Evolutionary conservation across 352 stramenopile species (phyloP).

Genomic region (Saprolegnia diclina): DNA sequence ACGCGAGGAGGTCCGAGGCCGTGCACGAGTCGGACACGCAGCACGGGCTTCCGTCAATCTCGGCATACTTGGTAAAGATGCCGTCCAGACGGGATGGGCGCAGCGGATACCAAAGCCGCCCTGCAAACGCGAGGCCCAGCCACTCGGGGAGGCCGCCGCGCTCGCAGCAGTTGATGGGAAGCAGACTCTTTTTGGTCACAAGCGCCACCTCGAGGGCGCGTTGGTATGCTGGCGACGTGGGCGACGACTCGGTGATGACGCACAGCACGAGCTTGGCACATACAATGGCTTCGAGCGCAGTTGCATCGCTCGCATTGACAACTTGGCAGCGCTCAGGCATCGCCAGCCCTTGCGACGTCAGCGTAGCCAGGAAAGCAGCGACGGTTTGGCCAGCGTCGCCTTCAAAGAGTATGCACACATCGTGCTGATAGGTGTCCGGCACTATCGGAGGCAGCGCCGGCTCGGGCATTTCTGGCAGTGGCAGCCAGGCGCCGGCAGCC

Average conservation of each 20-base stretch:
- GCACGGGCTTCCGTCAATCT: slow-evolving; percentile 40
- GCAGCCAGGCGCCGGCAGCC: neutral
- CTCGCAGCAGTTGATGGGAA: slow-evolving; percentile 41
- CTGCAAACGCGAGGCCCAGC: slow-evolving; percentile 43
- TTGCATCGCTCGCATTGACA: slow-evolving; percentile 22
- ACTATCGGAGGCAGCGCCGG: neutral
- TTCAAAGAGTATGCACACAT: slow-evolving; percentile 21
- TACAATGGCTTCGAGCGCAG: slow-evolving; percentile 30
- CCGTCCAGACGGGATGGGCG: slow-evolving; percentile 33
- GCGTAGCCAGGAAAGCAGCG: neutral
- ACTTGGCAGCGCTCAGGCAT: slow-evolving; percentile 21
- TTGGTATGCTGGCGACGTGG: slow-evolving; percentile 27
- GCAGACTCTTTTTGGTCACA: slow-evolving; percentile 35
- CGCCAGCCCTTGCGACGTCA: slow-evolving; percentile 25
- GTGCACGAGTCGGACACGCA: slow-evolving; percentile 46
- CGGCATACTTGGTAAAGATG: slow-evolving; percentile 36
- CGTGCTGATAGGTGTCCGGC: neutral
- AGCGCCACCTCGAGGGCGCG: slow-evolving; percentile 38
- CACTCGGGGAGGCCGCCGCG: slow-evolving; percentile 31
- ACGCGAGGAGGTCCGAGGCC: slow-evolving; percentile 42
- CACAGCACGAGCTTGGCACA: slow-evolving; percentile 33
- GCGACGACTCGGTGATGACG: slow-evolving; percentile 39
- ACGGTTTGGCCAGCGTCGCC: slow-evolving; percentile 22
- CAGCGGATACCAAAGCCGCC: slow-evolving; percentile 54
- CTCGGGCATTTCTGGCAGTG: neutral